Evolutionary conservation across 345 rosid genomes (phyloP).

Genomic region (Aquilaria yunnanensis): DNA sequence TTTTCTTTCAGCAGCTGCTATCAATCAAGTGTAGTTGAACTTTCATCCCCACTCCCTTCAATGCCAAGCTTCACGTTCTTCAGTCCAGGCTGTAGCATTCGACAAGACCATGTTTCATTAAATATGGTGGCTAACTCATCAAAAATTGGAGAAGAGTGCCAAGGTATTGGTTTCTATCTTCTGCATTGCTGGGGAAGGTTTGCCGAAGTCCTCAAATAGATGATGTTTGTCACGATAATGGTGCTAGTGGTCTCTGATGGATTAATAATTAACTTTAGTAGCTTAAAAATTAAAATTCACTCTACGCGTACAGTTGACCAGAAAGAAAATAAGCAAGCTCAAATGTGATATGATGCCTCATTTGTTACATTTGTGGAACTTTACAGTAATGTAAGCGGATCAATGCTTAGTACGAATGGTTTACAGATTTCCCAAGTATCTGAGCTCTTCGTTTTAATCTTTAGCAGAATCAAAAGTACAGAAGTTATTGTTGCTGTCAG

Average conservation of each 20-base stretch:
- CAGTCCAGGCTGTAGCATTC: slow-evolving; percentile 27
- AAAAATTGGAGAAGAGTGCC: slow-evolving; percentile 17
- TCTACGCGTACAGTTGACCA: no score
- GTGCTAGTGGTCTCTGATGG: not conserved
- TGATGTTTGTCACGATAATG: not conserved
- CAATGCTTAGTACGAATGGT: no score
- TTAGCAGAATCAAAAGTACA: slow-evolving; percentile 30
- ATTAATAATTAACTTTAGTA: not conserved
- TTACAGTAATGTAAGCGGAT: no score
- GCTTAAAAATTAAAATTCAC: no score
- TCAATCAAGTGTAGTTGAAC: slow-evolving; percentile 29
- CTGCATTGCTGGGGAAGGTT: slow-evolving; percentile 2
- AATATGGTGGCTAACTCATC: slow-evolving; percentile 7
- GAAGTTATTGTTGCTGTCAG: slow-evolving; percentile 29
- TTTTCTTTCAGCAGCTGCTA: slow-evolving; percentile 48
- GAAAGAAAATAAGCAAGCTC: no score
- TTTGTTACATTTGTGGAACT: no score
- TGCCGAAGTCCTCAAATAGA: not conserved
- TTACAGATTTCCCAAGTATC: no score
- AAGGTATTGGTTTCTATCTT: slow-evolving; percentile 29
- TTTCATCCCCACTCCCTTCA: slow-evolving; percentile 39
- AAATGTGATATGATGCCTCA: no score
- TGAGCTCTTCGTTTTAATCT: slow-evolving; percentile 4
- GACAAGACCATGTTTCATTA: slow-evolving; percentile 15
- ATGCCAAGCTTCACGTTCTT: slow-evolving; percentile 74